Base-by-base conservation (phyloP, 1,139 yeast species). In the Saccharomyces hybrid region DNA sequence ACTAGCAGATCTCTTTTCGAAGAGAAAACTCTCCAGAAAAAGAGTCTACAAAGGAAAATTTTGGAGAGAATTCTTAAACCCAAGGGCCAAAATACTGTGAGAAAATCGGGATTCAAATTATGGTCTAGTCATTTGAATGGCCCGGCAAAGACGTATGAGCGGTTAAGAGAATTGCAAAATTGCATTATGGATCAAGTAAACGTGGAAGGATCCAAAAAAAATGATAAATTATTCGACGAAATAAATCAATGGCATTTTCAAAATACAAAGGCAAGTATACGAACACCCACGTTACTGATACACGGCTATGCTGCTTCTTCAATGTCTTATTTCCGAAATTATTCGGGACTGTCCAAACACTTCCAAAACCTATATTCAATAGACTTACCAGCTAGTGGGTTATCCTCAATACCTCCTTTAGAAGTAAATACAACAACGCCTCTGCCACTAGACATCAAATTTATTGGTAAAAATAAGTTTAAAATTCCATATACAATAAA, bases 221-320 rank as follows among this genome's bases (percentile, higher is more conserved):
- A 62, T 29, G 32, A 54, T 19, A 16, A 61, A 54, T 27, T 58
- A 19, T 55, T 52, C 46, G 58, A 56, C 27, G 63, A 60, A 42
- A 52, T 63, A 26, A 61, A 63, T 42, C 64, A 63, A 47, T 62
- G 63, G 65, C 61, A 60, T 52, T 59, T 62, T 52, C 57, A 55
- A 7, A 62, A 62, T 49, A 48, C 49, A 14, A 47, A 51, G 2
- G 63, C 62, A 8, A 14, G 55, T 1, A 52, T 64, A 4, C 63
- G 56, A 24, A 63, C 65, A 3, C 74, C 74, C 3, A 63, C 72
- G 21, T 91, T 89, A 3, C 75, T 91, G 65, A 64, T 91, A 16
- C 98, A 91, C 67, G 98, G 98, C 0, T 90, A 88, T 69, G 96
- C 95, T 0, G 95, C 97, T 0, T 85, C 95, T 0, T 76, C 86